phyloP scores from a whole-genome alignment of 2,329 filamentous ascomycete genomes.

The Hirsutella rhossiliensis region DNA sequence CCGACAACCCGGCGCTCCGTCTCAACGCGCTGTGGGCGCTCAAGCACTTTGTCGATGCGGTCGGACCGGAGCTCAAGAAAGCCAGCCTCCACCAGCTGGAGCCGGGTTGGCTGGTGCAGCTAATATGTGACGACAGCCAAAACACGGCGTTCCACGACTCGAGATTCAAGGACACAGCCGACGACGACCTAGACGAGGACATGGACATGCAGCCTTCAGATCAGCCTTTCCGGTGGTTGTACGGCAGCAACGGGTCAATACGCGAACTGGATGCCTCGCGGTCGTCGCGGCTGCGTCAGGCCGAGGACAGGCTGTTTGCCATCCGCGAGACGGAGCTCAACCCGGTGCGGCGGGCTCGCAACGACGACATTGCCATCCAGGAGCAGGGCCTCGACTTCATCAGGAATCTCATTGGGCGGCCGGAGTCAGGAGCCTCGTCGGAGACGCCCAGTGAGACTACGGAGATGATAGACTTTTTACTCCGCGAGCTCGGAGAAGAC shows the following conservation, averaged over 20 bases:
- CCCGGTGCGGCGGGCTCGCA: constrained; percentile 52
- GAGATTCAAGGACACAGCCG: constrained; percentile 13
- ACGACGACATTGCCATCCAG: constrained; percentile 75
- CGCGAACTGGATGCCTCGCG: constrained; percentile 20
- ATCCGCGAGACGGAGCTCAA: constrained; percentile 58
- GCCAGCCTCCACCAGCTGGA: constrained; percentile 66
- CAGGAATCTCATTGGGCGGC: constrained; percentile 71
- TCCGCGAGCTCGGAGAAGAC: constrained; percentile 63
- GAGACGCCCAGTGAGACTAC: constrained; percentile 37
- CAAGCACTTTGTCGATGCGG: constrained; percentile 74
- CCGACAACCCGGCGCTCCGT: constrained; percentile 63
- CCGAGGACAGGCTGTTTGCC: constrained; percentile 34
- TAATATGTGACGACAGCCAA: constrained; percentile 56
- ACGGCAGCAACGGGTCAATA: constrained; percentile 17
- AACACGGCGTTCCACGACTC: constrained; percentile 34
- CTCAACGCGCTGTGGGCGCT: constrained; percentile 86
- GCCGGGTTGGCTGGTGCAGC: constrained; percentile 66
- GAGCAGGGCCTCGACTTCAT: constrained; percentile 86
- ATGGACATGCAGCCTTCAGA: constrained; percentile 41
- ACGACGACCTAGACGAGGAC: constrained; percentile 42
- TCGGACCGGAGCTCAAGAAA: constrained; percentile 61
- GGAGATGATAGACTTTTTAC: constrained; percentile 76
- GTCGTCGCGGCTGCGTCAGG: constrained; percentile 33
- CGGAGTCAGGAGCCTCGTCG: constrained; percentile 34
- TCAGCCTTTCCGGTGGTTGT: constrained; percentile 27